A percentile compares a stretch with the other conserved stretches of the same genome.
These are phyloP conservation scores for Magnaporthiopsis rhizophila DNA, from an alignment of 2,329 filamentous ascomycete species.

Conservation along the genomic window DNA sequence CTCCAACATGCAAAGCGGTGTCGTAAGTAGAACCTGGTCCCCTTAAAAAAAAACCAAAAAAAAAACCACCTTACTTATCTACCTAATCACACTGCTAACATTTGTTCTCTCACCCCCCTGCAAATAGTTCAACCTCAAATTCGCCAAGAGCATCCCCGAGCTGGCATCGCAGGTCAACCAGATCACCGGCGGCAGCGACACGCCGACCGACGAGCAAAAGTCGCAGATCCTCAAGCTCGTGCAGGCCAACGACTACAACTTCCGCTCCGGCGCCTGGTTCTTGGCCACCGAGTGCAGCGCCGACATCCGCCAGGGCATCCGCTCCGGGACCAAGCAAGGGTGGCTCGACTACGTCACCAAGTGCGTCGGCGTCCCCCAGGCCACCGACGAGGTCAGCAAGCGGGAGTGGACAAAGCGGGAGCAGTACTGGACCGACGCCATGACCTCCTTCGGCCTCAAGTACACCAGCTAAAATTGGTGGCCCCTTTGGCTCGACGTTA, in stretches of 20 bases:
- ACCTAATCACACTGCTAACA: neutral
- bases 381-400: neutral
- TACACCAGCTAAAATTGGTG: neutral
- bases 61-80: too few species aligned
- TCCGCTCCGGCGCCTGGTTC: slow-evolving; percentile 46
- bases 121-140: slow-evolving; percentile 43
- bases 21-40: neutral
- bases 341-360: slow-evolving; percentile 35
- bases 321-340: slow-evolving; percentile 29
- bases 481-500: neutral
- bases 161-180: slow-evolving; percentile 21
- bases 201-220: slow-evolving; percentile 22
- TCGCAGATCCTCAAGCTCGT: slow-evolving; percentile 35
- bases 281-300: slow-evolving; percentile 33
- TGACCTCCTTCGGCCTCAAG: neutral
- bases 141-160: slow-evolving; percentile 35
- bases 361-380: slow-evolving; percentile 32
- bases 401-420: slow-evolving; percentile 1
- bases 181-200: slow-evolving; percentile 19
- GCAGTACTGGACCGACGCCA: slow-evolving; percentile 3
- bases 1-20: slow-evolving; percentile 21
- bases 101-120: slow-evolving; percentile 52
- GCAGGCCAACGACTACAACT: slow-evolving; percentile 42
- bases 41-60: neutral
- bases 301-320: slow-evolving; percentile 25